phyloP scores from a whole-genome alignment of 768 basidiomycete species.

The Psilocybe subaeruginosa region DNA sequence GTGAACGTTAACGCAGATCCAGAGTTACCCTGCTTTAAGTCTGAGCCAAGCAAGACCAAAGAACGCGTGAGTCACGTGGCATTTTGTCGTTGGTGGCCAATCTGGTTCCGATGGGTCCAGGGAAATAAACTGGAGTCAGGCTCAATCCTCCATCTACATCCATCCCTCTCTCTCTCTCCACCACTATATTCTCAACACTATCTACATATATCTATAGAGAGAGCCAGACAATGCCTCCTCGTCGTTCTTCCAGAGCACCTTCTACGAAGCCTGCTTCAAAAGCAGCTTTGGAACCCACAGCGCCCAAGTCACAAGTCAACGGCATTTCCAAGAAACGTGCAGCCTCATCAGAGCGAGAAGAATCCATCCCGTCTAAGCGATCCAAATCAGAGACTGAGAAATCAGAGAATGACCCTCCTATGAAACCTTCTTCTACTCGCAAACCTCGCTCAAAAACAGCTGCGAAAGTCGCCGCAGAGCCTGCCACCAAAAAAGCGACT shows the following conservation, averaged over 20 bases:
- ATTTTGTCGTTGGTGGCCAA: conserved; percentile 19
- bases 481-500: conserved; percentile 19
- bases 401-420: conserved; percentile 43
- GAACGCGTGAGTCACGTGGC: conserved; percentile 47
- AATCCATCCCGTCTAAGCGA: conserved; percentile 55
- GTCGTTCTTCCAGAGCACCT: conserved; percentile 56
- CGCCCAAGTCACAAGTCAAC: conserved; percentile 34
- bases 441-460: conserved; percentile 29
- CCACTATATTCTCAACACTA: conserved; percentile 8
- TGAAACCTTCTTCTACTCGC: conserved; percentile 21
- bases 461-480: conserved; percentile 9
- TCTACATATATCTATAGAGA: not conserved
- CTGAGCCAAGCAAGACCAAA: conserved; percentile 19
- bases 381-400: conserved; percentile 44
- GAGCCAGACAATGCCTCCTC: conserved; percentile 37
- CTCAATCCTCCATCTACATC: conserved; percentile 15
- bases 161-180: conserved; percentile 16
- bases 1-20: not conserved
- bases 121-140: conserved; percentile 2
- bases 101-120: conserved; percentile 9
- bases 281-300: conserved; percentile 29
- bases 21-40: not conserved
- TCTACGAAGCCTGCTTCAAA: conserved; percentile 45
- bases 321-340: conserved; percentile 49
- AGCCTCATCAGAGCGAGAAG: conserved; percentile 47